Conservation (phyloP, 2,329 filamentous ascomycete species). For the Phaeosphaeriaceae sp. region DNA sequence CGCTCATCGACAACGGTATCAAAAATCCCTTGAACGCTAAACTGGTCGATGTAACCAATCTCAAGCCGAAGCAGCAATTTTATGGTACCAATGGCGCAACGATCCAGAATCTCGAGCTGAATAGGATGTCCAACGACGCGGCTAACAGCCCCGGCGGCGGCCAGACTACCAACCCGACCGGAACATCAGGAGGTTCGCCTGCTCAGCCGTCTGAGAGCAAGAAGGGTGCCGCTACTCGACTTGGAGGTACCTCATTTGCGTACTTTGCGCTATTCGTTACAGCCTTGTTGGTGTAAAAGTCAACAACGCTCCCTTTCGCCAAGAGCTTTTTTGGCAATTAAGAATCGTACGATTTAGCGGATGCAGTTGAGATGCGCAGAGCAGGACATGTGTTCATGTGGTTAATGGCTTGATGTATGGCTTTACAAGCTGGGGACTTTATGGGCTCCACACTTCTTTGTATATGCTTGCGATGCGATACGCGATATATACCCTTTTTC, state of each 20-base stretch:
- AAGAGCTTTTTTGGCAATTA: not conserved
- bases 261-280: slow-evolving; percentile 4
- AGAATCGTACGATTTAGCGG: not conserved
- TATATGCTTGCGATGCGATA: slow-evolving; percentile 17
- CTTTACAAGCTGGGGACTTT: slow-evolving; percentile 1
- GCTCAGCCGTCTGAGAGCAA: slow-evolving; percentile 22
- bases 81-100: slow-evolving; percentile 62
- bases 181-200: slow-evolving; percentile 9
- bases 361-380: not conserved
- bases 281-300: slow-evolving; percentile 1
- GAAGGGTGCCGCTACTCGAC: slow-evolving; percentile 18
- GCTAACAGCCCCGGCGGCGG: slow-evolving; percentile 63
- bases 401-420: not conserved
- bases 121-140: slow-evolving; percentile 57
- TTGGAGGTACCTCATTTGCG: not conserved
- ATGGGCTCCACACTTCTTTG: slow-evolving; percentile 5
- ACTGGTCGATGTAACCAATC: slow-evolving; percentile 66
- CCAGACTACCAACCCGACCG: slow-evolving; percentile 35
- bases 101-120: slow-evolving; percentile 70
- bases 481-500: slow-evolving; percentile 22
- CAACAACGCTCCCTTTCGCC: not conserved
- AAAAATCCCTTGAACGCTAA: slow-evolving; percentile 62
- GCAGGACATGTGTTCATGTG: not conserved
- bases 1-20: slow-evolving; percentile 80
- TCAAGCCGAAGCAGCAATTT: slow-evolving; percentile 64